Conservation (phyloP, 345 rosid species). For the Anastatica hierochuntica region DNA sequence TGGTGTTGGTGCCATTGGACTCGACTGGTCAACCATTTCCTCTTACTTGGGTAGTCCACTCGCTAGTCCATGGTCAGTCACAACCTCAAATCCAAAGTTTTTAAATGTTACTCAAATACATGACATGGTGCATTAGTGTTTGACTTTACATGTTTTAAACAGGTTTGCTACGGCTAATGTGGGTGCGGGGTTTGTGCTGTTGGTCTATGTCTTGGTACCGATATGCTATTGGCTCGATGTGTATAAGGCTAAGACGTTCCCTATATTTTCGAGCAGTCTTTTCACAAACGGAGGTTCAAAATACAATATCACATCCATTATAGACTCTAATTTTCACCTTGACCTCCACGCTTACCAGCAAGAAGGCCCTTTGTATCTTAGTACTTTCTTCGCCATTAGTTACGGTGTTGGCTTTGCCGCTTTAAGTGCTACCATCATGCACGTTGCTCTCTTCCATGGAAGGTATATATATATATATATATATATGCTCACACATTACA, state of each 20-base stretch:
- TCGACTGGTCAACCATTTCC: conserved; percentile 94
- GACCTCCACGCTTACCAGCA: conserved; percentile 60
- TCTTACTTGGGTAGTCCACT: conserved; percentile 96
- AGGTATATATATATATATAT: conserved; percentile 30
- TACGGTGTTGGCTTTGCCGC: conserved; percentile 93
- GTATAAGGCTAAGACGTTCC: conserved; percentile 74
- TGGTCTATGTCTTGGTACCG: conserved; percentile 76
- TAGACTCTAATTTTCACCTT: conserved; percentile 65
- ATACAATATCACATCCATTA: conserved; percentile 65
- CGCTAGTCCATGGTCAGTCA: conserved; percentile 78
- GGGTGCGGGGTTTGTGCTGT: conserved; percentile 55
- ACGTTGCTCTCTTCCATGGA: conserved; percentile 85
- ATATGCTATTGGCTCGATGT: conserved; percentile 65
- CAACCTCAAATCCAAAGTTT: not conserved
- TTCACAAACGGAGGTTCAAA: conserved; percentile 60
- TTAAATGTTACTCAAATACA: too few species aligned
- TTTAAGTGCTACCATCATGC: conserved; percentile 71
- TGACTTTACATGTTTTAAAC: not conserved
- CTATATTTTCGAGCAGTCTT: conserved; percentile 66
- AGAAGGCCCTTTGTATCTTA: conserved; percentile 74
- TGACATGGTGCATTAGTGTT: too few species aligned
- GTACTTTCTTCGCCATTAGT: conserved; percentile 78
- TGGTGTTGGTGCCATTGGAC: conserved; percentile 60
- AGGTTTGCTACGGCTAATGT: conserved; percentile 91
- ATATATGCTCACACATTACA: not conserved